These are phyloP conservation scores for Colletotrichum tropicicola DNA, from an alignment of 2,329 filamentous ascomycete species.

Conservation along the genomic window DNA sequence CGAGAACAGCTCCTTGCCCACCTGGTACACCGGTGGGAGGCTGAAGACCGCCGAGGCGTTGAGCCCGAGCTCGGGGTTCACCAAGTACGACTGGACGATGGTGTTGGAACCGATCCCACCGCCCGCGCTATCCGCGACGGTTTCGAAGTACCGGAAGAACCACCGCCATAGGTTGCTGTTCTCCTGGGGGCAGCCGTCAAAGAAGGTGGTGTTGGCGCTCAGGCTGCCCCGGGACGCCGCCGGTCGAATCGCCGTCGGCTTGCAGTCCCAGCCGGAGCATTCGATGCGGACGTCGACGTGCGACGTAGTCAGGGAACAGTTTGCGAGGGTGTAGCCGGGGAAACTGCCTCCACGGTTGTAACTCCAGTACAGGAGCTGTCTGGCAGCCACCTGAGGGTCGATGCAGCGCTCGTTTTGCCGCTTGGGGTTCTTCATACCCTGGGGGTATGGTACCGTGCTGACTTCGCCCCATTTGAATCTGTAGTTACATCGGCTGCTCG, in stretches of 20 bases:
- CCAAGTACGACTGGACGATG: not conserved
- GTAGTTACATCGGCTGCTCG: too few relatives aligned
- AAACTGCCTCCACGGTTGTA: too few relatives aligned
- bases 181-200: not conserved
- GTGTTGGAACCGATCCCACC: not conserved
- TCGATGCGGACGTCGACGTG: not conserved
- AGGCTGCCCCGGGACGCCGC: not conserved
- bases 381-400: not conserved
- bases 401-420: too few relatives aligned
- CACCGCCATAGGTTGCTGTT: too few relatives aligned
- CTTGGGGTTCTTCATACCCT: too few relatives aligned
- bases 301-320: not conserved
- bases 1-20: not conserved
- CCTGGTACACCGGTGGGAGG: not conserved
- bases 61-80: not conserved
- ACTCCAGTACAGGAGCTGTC: not conserved
- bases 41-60: not conserved
- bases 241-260: not conserved
- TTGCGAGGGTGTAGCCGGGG: not conserved
- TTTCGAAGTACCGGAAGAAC: not conserved
- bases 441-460: too few relatives aligned
- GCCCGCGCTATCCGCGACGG: not conserved
- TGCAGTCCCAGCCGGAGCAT: not conserved
- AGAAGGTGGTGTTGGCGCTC: not conserved
- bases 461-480: too few relatives aligned